A percentile compares a stretch with the other conserved stretches of the same genome.
phyloP scores from a whole-genome alignment of 2,329 filamentous ascomycete species.

The Diplodia intermedia region DNA sequence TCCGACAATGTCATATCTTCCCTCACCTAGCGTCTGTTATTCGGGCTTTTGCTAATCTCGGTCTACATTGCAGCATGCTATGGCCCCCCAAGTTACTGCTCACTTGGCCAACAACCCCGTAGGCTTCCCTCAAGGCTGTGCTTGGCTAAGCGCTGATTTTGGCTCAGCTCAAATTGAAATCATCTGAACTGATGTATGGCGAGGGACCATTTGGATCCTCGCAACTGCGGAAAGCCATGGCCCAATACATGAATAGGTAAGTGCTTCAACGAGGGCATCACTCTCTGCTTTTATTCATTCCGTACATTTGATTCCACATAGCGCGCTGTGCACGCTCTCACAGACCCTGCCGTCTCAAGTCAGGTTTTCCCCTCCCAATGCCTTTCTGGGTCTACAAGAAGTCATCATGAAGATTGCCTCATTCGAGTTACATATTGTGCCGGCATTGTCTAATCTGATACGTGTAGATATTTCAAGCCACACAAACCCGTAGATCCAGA shows the following conservation, averaged over 20 bases:
- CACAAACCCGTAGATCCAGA: conserved; percentile 44
- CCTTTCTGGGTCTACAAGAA: no score
- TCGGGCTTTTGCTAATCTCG: not conserved
- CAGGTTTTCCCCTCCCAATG: no score
- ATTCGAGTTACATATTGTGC: not conserved
- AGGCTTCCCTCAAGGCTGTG: conserved; percentile 3
- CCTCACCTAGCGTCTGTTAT: not conserved
- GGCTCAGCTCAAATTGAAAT: conserved; percentile 40
- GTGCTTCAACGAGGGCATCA: not conserved
- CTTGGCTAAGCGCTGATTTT: not conserved
- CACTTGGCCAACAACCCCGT: conserved; percentile 50
- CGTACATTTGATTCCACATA: no score
- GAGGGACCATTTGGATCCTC: conserved; percentile 48
- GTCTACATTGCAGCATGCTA: conserved; percentile 41
- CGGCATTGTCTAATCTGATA: not conserved
- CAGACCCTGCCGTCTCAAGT: not conserved
- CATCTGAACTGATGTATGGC: conserved; percentile 51
- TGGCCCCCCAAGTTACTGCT: conserved; percentile 48
- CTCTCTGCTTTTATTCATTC: not conserved
- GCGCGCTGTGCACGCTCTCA: not conserved
- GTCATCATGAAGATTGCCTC: no score
- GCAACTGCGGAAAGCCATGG: conserved; percentile 51
- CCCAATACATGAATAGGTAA: conserved; percentile 51
- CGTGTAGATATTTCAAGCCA: conserved; percentile 48
- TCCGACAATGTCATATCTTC: conserved; percentile 40